These are phyloP conservation scores for Dryadomyces quercus-mongolicae DNA, from an alignment of 2,329 filamentous ascomycete species.

Conservation along the genomic window DNA sequence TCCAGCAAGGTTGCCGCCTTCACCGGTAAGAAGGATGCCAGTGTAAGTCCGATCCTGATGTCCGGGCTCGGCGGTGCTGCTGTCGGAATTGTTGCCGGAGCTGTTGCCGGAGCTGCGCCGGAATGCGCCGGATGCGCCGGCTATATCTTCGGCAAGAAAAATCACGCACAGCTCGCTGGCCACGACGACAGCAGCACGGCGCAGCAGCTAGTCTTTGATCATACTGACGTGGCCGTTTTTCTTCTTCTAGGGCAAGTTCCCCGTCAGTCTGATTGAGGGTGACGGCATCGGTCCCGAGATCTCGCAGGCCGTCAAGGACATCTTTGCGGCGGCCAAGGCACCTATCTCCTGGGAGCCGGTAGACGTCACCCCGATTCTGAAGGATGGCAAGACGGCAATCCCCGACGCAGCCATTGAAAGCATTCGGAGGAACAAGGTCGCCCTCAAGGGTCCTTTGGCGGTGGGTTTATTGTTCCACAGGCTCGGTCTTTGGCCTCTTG, in stretches of 20 bases:
- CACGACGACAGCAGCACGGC: not conserved
- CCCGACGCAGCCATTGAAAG: slow-evolving; percentile 86
- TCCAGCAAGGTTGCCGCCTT: slow-evolving; percentile 79
- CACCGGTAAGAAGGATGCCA: slow-evolving; percentile 75
- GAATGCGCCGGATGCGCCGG: not conserved
- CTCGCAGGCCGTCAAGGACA: slow-evolving; percentile 94
- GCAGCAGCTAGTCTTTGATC: too few species aligned
- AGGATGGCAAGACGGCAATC: slow-evolving; percentile 92
- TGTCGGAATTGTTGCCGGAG: too few species aligned
- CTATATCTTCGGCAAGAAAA: not conserved
- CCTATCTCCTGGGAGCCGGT: slow-evolving; percentile 96
- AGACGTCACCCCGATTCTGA: slow-evolving; percentile 86
- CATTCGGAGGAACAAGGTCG: slow-evolving; percentile 91
- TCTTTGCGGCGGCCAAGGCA: slow-evolving; percentile 86
- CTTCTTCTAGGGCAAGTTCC: slow-evolving; percentile 94
- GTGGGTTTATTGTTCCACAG: slow-evolving; percentile 38
- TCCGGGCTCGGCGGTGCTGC: not conserved
- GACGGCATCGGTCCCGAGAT: slow-evolving; percentile 99
- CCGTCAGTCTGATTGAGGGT: slow-evolving; percentile 94
- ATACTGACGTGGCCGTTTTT: not conserved
- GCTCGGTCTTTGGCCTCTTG: not conserved
- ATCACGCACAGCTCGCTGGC: not conserved
- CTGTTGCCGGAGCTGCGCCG: too few species aligned
- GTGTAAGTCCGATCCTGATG: slow-evolving; percentile 45
- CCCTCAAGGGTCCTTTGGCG: slow-evolving; percentile 93